A percentile compares a stretch with the other conserved stretches of the same genome.
phyloP scores from a whole-genome alignment of 768 basidiomycete species.

The Suillus subalutaceus region DNA sequence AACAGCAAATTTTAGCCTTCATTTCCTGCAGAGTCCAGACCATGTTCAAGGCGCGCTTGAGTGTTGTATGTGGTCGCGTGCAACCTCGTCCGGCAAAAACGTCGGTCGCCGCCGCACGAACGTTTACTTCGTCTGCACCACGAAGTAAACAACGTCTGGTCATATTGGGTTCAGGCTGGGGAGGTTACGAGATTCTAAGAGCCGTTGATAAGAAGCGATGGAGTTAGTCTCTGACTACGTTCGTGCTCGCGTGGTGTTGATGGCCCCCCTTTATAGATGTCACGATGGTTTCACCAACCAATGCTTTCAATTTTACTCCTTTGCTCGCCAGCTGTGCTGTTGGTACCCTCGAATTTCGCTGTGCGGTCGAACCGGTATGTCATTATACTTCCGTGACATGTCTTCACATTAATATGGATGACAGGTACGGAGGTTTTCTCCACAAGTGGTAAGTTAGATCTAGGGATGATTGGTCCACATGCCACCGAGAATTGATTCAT shows the following conservation, averaged over 20 bases:
- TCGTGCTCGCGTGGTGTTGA: constrained; percentile 8
- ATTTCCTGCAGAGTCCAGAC: not conserved
- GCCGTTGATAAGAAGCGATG: constrained; percentile 72
- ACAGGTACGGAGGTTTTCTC: constrained; percentile 59
- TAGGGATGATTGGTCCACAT: not conserved
- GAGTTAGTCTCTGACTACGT: constrained; percentile 46
- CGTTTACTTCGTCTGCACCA: constrained; percentile 42
- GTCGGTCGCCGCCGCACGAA: constrained; percentile 24
- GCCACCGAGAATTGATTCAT: not conserved
- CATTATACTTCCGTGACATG: constrained; percentile 4
- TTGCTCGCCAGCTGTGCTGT: constrained; percentile 63
- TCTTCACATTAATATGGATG: constrained; percentile 11
- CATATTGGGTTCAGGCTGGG: constrained; percentile 80
- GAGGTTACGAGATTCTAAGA: constrained; percentile 70
- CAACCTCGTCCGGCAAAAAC: not conserved
- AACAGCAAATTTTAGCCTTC: not conserved
- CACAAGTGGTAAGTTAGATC: constrained; percentile 49
- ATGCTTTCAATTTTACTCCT: constrained; percentile 46
- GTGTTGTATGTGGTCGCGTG: constrained; percentile 12
- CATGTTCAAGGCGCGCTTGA: constrained; percentile 22
- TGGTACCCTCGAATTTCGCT: constrained; percentile 82
- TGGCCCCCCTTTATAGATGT: constrained; percentile 49
- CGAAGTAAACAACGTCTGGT: constrained; percentile 49
- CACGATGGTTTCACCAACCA: constrained; percentile 63
- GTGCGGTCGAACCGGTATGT: constrained; percentile 79